Percentiles rank a stretch among this genome's conserved stretches.
These are phyloP conservation scores for Diatrype stigma DNA, from an alignment of 2,329 filamentous ascomycete genomes.

Conservation along the genomic window DNA sequence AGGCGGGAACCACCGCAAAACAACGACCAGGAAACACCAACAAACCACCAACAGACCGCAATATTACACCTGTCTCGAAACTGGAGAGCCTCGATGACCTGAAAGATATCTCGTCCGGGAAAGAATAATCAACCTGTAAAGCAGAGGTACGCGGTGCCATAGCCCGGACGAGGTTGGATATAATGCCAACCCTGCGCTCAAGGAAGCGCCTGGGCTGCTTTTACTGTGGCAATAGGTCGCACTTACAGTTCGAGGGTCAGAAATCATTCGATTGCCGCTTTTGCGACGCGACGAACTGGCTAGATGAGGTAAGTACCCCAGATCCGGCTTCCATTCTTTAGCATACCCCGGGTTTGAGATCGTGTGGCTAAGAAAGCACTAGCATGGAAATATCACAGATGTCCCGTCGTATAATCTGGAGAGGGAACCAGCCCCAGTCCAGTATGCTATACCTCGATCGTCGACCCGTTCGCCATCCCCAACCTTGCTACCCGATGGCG, in stretches of 20 bases:
- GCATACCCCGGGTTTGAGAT: conserved; percentile 2
- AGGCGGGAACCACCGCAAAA: no score
- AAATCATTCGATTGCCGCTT: conserved; percentile 66
- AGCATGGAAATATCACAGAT: conserved; percentile 88
- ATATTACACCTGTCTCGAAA: neutral
- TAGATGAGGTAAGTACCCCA: conserved; percentile 66
- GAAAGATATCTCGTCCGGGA: neutral
- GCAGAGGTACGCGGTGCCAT: conserved; percentile 2
- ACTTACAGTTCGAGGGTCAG: conserved; percentile 54
- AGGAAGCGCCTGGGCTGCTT: conserved; percentile 61
- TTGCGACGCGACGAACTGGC: conserved; percentile 84
- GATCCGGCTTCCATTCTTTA: conserved; percentile 4
- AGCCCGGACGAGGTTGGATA: neutral
- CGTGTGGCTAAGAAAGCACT: conserved; percentile 17
- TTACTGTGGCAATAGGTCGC: conserved; percentile 72
- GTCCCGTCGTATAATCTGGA: conserved; percentile 64
- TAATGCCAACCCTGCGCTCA: conserved; percentile 25
- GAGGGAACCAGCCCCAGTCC: conserved; percentile 35
- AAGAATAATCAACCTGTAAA: conserved; percentile 1
- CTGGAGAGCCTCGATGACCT: neutral
- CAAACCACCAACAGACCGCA: neutral
- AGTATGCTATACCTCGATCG: conserved; percentile 44
- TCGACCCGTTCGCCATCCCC: conserved; percentile 24
- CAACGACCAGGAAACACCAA: neutral
- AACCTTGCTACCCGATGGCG: conserved; percentile 29